Percentiles rank a stretch among this genome's conserved stretches.
Conservation (phyloP, 2,329 filamentous ascomycete genomes). For the Colletotrichum gigasporum region DNA sequence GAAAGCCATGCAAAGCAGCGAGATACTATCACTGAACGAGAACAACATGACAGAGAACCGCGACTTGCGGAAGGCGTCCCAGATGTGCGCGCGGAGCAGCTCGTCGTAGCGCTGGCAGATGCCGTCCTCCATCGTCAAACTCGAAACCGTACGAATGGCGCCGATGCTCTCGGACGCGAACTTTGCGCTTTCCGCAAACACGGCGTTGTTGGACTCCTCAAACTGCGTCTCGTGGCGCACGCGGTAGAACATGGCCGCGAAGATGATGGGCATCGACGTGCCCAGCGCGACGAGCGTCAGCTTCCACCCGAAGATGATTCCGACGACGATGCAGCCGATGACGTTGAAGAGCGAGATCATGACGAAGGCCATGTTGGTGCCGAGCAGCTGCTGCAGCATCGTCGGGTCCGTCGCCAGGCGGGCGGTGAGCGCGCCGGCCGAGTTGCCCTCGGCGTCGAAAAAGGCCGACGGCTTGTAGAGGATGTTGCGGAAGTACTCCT, state of each 20-base stretch:
- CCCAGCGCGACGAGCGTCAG: slow-evolving; percentile 46
- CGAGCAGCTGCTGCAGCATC: slow-evolving; percentile 31
- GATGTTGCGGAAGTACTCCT: slow-evolving; percentile 46
- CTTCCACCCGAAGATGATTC: slow-evolving; percentile 51
- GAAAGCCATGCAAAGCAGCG: slow-evolving; percentile 30
- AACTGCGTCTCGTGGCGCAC: slow-evolving; percentile 29
- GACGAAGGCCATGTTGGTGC: slow-evolving; percentile 32
- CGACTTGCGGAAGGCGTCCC: slow-evolving; percentile 26
- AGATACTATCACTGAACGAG: slow-evolving; percentile 27
- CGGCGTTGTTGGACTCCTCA: slow-evolving; percentile 20
- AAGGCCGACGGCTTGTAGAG: slow-evolving; percentile 40
- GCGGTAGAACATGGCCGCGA: slow-evolving; percentile 30
- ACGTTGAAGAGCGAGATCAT: slow-evolving; percentile 32
- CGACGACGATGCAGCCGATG: slow-evolving; percentile 35
- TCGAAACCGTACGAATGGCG: slow-evolving; percentile 32
- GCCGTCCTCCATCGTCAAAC: slow-evolving; percentile 29
- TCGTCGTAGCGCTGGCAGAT: slow-evolving; percentile 24
- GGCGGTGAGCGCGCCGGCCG: slow-evolving; percentile 36
- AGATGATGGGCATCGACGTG: slow-evolving; percentile 32
- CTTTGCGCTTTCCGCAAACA: slow-evolving; percentile 30
- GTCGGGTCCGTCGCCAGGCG: slow-evolving; percentile 36
- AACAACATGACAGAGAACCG: slow-evolving; percentile 27
- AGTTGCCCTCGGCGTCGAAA: slow-evolving; percentile 37
- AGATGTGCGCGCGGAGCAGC: slow-evolving; percentile 10
- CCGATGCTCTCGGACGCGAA: slow-evolving; percentile 31